Evolutionary conservation across 805 yeast genomes (phyloP).

Genomic region (Cyberlindnera mycetangii): DNA sequence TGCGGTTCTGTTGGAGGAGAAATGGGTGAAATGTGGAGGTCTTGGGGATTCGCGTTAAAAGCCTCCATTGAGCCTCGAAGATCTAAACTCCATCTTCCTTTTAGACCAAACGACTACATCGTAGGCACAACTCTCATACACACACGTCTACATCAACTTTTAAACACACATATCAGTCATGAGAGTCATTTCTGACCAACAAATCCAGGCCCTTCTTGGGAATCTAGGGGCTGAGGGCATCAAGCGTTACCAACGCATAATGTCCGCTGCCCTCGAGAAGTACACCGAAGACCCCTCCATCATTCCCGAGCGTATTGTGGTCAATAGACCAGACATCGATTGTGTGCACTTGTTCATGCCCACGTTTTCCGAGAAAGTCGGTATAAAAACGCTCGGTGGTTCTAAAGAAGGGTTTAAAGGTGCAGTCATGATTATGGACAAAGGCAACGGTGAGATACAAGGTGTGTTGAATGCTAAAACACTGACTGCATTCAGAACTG

Average conservation of each 20-base stretch:
- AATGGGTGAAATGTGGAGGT: not conserved
- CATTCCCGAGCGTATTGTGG: constrained; percentile 55
- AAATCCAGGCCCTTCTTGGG: constrained; percentile 30
- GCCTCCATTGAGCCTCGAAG: not conserved
- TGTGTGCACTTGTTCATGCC: constrained; percentile 64
- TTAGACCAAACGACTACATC: too few relatives aligned
- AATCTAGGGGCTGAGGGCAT: constrained; percentile 30
- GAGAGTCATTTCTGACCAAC: constrained; percentile 34
- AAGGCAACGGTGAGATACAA: constrained; percentile 44
- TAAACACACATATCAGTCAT: constrained; percentile 22
- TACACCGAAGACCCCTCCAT: constrained; percentile 42
- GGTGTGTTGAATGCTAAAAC: constrained; percentile 59
- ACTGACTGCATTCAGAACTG: constrained; percentile 66
- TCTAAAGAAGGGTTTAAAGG: constrained; percentile 61
- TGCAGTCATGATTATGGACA: constrained; percentile 47
- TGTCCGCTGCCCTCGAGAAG: constrained; percentile 37
- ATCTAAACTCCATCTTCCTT: too few relatives aligned
- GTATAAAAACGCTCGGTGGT: constrained; percentile 59
- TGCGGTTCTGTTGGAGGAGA: not conserved
- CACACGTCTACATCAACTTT: too few relatives aligned
- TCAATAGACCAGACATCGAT: constrained; percentile 33
- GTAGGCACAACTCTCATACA: too few relatives aligned
- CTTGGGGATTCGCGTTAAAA: not conserved
- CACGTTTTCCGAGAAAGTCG: constrained; percentile 52
- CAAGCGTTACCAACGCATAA: constrained; percentile 34